Conservation (phyloP, 176 grass and related monocot species). For the Ampelocalamus luodianensis region DNA sequence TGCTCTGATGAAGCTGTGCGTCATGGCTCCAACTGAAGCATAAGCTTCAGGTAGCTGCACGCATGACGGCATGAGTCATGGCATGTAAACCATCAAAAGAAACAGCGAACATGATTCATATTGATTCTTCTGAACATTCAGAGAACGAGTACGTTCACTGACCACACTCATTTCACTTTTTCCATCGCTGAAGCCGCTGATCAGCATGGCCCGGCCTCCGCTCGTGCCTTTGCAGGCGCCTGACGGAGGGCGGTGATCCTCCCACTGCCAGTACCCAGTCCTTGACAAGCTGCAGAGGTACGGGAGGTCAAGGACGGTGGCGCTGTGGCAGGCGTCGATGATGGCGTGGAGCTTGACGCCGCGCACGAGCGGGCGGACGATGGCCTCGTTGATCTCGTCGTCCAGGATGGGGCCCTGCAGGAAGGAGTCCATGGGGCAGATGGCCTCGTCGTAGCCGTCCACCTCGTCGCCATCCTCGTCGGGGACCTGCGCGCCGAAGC, state of each 20-base stretch:
- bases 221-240: constrained; percentile 45
- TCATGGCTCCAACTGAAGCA: constrained; percentile 77
- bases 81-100: not conserved
- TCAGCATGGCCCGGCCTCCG: constrained; percentile 48
- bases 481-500: constrained; percentile 68
- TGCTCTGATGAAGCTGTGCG: constrained; percentile 79
- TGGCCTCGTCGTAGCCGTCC: constrained; percentile 88
- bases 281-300: constrained; percentile 67
- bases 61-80: not conserved
- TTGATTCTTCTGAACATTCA: not conserved
- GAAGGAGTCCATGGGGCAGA: constrained; percentile 84
- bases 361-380: constrained; percentile 71
- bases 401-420: constrained; percentile 70
- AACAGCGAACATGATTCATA: not conserved
- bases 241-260: constrained; percentile 39
- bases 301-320: constrained; percentile 81
- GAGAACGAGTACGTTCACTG: not conserved
- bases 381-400: constrained; percentile 81
- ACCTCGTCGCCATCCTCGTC: constrained; percentile 72
- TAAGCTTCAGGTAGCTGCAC: constrained; percentile 37
- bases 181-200: constrained; percentile 58
- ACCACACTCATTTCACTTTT: constrained; percentile 31
- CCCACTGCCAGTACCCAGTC: constrained; percentile 38
- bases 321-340: constrained; percentile 83
- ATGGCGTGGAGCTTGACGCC: constrained; percentile 79